Evolutionary conservation across 2,329 filamentous ascomycete genomes (phyloP).

Genomic region (Bipolaris bicolor): DNA sequence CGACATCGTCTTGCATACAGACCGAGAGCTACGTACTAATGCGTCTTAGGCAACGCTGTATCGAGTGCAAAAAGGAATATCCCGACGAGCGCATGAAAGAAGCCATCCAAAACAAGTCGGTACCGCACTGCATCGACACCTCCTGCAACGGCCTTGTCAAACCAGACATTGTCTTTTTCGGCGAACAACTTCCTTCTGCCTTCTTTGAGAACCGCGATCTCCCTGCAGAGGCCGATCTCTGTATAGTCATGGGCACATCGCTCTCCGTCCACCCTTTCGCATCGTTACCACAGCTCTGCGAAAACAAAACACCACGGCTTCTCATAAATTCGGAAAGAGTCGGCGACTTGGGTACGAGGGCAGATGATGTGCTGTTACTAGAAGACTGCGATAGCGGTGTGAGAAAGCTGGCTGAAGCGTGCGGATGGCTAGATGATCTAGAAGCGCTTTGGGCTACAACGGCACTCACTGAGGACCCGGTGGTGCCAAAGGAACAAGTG

Average conservation of each 20-base stretch:
- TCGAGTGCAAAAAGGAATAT: slow-evolving; percentile 79
- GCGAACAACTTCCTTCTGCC: slow-evolving; percentile 69
- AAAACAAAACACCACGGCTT: slow-evolving; percentile 71
- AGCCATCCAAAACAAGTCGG: slow-evolving; percentile 68
- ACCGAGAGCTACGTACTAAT: slow-evolving; percentile 1
- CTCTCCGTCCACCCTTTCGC: slow-evolving; percentile 89
- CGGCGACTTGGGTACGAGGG: slow-evolving; percentile 74
- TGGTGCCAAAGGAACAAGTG: slow-evolving; percentile 40
- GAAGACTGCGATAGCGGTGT: slow-evolving; percentile 86
- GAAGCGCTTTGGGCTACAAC: slow-evolving; percentile 74
- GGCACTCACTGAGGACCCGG: slow-evolving; percentile 53
- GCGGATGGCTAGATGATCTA: slow-evolving; percentile 87
- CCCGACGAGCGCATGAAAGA: slow-evolving; percentile 76
- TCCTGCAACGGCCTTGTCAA: slow-evolving; percentile 82
- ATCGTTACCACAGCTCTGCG: slow-evolving; percentile 70
- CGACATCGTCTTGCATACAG: background rate
- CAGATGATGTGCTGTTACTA: slow-evolving; percentile 84
- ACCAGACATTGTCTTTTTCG: slow-evolving; percentile 95
- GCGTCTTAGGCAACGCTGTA: slow-evolving; percentile 73
- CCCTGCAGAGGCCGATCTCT: slow-evolving; percentile 71
- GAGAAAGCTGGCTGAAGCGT: slow-evolving; percentile 73
- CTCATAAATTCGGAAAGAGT: slow-evolving; percentile 88
- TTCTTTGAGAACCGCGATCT: slow-evolving; percentile 68
- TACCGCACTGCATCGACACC: slow-evolving; percentile 69
- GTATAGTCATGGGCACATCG: slow-evolving; percentile 88